Evolutionary conservation across 1,284 basidiomycete species (phyloP).

Genomic region (Trametes versicolor): DNA sequence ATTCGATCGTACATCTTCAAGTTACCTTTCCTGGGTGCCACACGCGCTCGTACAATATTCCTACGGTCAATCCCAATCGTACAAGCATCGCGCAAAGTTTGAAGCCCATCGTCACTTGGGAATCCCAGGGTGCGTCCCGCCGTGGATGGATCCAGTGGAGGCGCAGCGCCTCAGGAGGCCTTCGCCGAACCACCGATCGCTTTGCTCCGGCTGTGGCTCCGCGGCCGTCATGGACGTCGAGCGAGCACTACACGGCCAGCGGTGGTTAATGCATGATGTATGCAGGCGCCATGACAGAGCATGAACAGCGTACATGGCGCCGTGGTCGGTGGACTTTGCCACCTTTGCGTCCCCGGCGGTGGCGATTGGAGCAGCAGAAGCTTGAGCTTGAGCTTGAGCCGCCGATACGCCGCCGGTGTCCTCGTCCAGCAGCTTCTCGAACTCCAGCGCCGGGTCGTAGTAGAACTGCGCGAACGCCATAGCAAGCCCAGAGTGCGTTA

Average conservation of each 20-base stretch:
- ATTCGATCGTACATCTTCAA: neutral
- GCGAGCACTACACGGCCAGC: conserved; percentile 6
- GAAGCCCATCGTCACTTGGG: conserved; percentile 7
- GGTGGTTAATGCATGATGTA: neutral
- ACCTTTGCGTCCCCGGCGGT: neutral
- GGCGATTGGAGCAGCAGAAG: neutral
- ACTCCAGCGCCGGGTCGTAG: conserved; percentile 36
- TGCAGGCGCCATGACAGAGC: too few species aligned
- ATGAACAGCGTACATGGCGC: conserved; percentile 4
- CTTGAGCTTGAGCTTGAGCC: neutral
- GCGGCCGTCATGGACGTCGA: conserved; percentile 4
- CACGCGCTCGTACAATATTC: neutral
- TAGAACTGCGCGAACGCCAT: conserved; percentile 34
- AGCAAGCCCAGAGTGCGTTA: neutral
- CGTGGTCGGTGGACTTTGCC: neutral
- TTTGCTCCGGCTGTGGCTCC: conserved; percentile 6
- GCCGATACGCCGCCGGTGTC: neutral
- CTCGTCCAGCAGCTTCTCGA: conserved; percentile 34
- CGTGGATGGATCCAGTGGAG: conserved; percentile 17
- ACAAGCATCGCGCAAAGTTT: neutral
- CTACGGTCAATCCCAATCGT: neutral
- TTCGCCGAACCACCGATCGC: conserved; percentile 17
- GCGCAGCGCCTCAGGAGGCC: conserved; percentile 19
- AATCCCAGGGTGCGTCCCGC: conserved; percentile 15
- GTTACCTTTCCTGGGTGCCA: neutral